Evolutionary conservation across 148 eudicot genomes (phyloP).

Genomic region (Diospyros kaki): DNA sequence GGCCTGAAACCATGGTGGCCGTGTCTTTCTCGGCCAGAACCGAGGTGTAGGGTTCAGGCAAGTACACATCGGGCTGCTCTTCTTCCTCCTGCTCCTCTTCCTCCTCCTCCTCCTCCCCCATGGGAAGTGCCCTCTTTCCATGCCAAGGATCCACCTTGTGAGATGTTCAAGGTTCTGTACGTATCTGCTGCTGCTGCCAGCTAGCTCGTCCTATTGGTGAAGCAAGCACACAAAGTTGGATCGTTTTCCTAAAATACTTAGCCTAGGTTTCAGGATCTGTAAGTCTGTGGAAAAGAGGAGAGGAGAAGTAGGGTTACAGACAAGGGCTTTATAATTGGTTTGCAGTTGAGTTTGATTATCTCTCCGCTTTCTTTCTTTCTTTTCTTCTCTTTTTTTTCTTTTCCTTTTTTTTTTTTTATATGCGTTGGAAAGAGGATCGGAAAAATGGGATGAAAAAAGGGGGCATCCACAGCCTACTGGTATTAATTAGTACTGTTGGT

Average conservation of each 20-base stretch:
- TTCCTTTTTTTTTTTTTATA: background rate
- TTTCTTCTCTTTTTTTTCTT: background rate
- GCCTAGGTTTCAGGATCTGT: too few species aligned
- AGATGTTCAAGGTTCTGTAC: background rate
- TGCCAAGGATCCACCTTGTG: slow-evolving; percentile 29
- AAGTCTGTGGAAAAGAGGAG: background rate
- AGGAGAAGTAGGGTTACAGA: background rate
- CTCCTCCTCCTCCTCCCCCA: slow-evolving; percentile 11
- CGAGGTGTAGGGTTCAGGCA: slow-evolving; percentile 4
- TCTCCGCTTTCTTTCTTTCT: background rate
- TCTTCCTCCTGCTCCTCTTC: slow-evolving; percentile 10
- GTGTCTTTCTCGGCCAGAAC: slow-evolving; percentile 39
- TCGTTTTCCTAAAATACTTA: too few species aligned
- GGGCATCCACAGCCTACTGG: too few species aligned
- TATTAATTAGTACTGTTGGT: too few species aligned
- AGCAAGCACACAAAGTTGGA: too few species aligned
- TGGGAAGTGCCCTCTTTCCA: slow-evolving; percentile 47
- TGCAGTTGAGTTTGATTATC: background rate
- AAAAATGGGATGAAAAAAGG: too few species aligned
- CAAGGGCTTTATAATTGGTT: background rate
- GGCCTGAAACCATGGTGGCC: slow-evolving; percentile 48
- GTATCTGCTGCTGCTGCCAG: background rate
- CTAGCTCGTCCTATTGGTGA: too few species aligned
- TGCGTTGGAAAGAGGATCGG: background rate
- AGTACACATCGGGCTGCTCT: slow-evolving; percentile 9